These are phyloP conservation scores for Hyaloscypha variabilis DNA, from an alignment of 495 filamentous ascomycete species.

Conservation along the genomic window DNA sequence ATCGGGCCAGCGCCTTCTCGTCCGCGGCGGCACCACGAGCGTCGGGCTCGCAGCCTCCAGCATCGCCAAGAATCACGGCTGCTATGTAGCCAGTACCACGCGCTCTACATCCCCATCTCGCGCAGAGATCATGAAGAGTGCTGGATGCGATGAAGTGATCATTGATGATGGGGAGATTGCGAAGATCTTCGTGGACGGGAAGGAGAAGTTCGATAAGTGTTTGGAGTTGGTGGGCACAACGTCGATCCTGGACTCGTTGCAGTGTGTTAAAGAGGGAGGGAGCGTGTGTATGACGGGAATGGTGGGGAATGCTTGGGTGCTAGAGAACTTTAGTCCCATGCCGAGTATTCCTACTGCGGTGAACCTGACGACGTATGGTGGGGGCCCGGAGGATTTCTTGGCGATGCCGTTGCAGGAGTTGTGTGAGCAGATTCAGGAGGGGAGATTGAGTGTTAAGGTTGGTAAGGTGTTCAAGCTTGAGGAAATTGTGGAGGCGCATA, in stretches of 20 bases:
- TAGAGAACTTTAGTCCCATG: constrained; percentile 50
- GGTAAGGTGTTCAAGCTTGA: constrained; percentile 46
- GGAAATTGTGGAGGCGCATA: constrained; percentile 40
- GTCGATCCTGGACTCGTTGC: constrained; percentile 46
- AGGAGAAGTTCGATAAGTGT: constrained; percentile 48
- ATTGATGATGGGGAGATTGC: constrained; percentile 30
- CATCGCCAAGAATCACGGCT: constrained; percentile 47
- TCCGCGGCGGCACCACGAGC: constrained; percentile 51
- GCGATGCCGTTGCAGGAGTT: constrained; percentile 49
- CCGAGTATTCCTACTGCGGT: constrained; percentile 45
- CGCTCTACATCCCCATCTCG: no score
- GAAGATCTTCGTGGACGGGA: constrained; percentile 26
- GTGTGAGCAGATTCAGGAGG: constrained; percentile 43
- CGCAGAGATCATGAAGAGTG: constrained; percentile 37
- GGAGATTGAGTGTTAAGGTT: constrained; percentile 37
- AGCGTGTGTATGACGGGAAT: constrained; percentile 55
- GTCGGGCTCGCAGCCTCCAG: constrained; percentile 50
- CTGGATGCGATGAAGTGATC: constrained; percentile 43
- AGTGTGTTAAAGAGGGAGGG: constrained; percentile 41
- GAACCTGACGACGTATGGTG: constrained; percentile 47
- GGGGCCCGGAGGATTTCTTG: constrained; percentile 47
- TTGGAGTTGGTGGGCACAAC: constrained; percentile 34
- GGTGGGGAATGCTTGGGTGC: constrained; percentile 49
- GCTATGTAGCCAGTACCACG: constrained; percentile 43
- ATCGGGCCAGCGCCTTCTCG: constrained; percentile 48